phyloP scores from a whole-genome alignment of 805 yeast genomes.

The Starmera quercuum region DNA sequence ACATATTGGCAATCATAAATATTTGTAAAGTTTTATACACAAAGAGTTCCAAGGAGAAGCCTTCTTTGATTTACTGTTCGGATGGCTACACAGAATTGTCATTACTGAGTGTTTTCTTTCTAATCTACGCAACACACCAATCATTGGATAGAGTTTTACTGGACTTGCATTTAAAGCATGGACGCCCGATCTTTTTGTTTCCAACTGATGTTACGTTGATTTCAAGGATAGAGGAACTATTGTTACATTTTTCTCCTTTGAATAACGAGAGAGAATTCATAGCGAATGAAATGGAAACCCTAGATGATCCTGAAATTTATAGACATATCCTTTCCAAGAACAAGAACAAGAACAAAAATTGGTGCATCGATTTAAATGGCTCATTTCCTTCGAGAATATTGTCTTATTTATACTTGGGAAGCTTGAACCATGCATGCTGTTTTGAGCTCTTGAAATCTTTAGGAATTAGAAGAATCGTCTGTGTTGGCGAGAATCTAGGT shows the following conservation, averaged over 20 bases:
- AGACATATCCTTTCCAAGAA: constrained; percentile 23
- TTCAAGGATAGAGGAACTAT: constrained; percentile 52
- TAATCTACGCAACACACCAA: constrained; percentile 61
- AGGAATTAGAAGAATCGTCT: constrained; percentile 67
- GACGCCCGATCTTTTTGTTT: constrained; percentile 81
- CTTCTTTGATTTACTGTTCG: constrained; percentile 61
- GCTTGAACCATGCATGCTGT: constrained; percentile 73
- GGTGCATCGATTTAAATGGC: constrained; percentile 37
- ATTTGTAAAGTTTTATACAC: constrained; percentile 60
- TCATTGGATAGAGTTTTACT: constrained; percentile 58
- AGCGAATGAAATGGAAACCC: constrained; percentile 7
- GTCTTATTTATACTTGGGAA: constrained; percentile 81
- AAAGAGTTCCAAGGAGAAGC: constrained; percentile 20
- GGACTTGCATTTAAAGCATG: constrained; percentile 50
- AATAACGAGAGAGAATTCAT: constrained; percentile 5
- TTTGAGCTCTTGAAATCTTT: constrained; percentile 52
- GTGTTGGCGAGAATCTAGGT: constrained; percentile 74
- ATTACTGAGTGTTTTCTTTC: constrained; percentile 59
- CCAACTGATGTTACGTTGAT: constrained; percentile 65
- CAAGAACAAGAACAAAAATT: constrained; percentile 14
- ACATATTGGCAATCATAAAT: constrained; percentile 56
- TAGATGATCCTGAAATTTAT: constrained; percentile 24
- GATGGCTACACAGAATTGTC: constrained; percentile 94
- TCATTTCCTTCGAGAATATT: constrained; percentile 78
- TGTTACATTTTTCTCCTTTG: constrained; percentile 54